These are phyloP conservation scores for Dendrobium chrysotoxum DNA, from an alignment of 106 monocot species.

Conservation along the genomic window DNA sequence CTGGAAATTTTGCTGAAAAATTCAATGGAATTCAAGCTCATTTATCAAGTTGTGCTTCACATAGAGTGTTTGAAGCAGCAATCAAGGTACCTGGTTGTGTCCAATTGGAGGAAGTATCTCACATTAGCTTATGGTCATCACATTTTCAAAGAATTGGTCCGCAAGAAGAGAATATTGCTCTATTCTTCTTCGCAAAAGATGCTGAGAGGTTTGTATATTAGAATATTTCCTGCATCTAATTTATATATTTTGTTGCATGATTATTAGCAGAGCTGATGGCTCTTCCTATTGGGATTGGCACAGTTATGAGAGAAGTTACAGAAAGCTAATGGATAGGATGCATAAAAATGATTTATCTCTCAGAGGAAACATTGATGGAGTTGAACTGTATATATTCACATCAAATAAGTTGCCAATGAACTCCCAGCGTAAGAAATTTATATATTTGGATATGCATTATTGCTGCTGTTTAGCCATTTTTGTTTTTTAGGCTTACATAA, in stretches of 20 bases:
- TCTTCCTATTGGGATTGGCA: conserved; percentile 7
- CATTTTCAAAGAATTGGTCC: conserved; percentile 42
- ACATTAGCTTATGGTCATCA: conserved; percentile 41
- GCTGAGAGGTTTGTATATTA: conserved; percentile 35
- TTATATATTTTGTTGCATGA: neutral
- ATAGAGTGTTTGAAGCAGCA: conserved; percentile 51
- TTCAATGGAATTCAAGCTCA: conserved; percentile 74
- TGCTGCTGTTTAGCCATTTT: neutral
- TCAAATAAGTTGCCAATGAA: conserved; percentile 56
- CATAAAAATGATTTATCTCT: conserved; percentile 61
- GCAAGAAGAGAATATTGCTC: conserved; percentile 68
- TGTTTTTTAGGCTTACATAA: neutral
- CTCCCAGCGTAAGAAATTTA: conserved; percentile 54
- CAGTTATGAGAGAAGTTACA: conserved; percentile 56
- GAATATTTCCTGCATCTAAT: neutral
- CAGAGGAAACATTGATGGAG: conserved; percentile 44
- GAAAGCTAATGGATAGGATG: conserved; percentile 51
- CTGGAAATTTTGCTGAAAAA: conserved; percentile 16
- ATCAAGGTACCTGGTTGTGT: conserved; percentile 45
- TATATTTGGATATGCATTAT: neutral
- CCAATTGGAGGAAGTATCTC: conserved; percentile 52
- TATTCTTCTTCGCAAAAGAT: conserved; percentile 84
- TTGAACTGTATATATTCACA: conserved; percentile 76
- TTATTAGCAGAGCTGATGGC: conserved; percentile 4
- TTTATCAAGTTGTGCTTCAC: conserved; percentile 56